phyloP scores from a whole-genome alignment of 306 rosid genomes.

The Prunus davidiana region DNA sequence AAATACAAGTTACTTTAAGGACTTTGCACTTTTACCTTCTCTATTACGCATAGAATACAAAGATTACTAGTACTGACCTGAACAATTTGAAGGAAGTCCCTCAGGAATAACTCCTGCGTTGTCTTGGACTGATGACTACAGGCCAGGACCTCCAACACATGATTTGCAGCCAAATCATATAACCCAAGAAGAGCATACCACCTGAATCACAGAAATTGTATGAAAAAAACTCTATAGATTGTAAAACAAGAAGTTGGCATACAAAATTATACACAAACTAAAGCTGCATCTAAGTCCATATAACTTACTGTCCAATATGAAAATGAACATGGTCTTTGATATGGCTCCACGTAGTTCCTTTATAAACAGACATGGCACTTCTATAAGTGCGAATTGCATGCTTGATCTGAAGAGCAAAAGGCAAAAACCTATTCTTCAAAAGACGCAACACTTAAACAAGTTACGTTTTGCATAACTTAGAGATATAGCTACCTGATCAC shows the following conservation, averaged over 20 bases:
- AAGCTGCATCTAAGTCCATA: constrained; percentile 14
- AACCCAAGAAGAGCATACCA: constrained; percentile 94
- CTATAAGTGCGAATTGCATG: constrained; percentile 94
- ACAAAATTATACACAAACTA: neutral
- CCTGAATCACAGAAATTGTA: constrained; percentile 45
- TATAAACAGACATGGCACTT: constrained; percentile 75
- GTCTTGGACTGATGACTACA: constrained; percentile 95
- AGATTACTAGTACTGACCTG: constrained; percentile 55
- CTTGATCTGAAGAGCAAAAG: constrained; percentile 56
- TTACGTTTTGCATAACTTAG: constrained; percentile 7
- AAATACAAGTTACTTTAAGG: neutral
- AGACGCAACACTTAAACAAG: constrained; percentile 11
- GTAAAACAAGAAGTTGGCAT: neutral
- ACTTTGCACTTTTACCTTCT: neutral
- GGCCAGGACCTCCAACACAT: constrained; percentile 76
- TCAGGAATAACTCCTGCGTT: constrained; percentile 73
- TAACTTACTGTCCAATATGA: constrained; percentile 92
- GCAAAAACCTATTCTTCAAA: constrained; percentile 16
- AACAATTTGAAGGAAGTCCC: constrained; percentile 74
- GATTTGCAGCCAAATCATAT: constrained; percentile 80
- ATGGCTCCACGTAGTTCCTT: constrained; percentile 82
- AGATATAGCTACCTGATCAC: constrained; percentile 70
- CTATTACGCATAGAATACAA: neutral
- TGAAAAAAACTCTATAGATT: constrained; percentile 26
- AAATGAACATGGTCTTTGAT: constrained; percentile 91